phyloP scores from a whole-genome alignment of 2,329 filamentous ascomycete genomes.

The Xylaria multiplex region DNA sequence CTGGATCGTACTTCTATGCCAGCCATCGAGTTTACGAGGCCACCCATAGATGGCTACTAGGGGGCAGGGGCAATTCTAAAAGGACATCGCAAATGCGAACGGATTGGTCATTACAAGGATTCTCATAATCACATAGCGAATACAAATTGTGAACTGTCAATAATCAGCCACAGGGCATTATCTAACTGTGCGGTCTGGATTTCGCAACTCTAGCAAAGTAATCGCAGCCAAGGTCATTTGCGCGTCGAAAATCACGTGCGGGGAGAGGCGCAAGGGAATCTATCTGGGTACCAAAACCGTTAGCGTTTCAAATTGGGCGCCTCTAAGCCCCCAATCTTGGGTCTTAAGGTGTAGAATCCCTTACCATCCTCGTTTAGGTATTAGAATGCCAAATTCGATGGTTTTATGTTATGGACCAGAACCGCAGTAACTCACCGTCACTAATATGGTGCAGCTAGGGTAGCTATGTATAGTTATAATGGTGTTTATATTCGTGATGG shows the following conservation, averaged over 20 bases:
- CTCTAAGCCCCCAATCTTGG: no score
- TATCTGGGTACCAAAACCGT: neutral
- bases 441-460: no score
- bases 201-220: neutral
- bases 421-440: no score
- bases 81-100: neutral
- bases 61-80: neutral
- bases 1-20: neutral
- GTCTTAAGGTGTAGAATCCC: no score
- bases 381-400: no score
- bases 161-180: neutral
- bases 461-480: no score
- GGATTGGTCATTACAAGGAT: neutral
- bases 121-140: neutral
- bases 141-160: neutral
- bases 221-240: neutral
- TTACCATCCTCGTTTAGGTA: no score
- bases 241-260: neutral
- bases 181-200: neutral
- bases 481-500: no score
- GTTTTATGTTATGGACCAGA: no score
- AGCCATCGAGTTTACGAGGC: neutral
- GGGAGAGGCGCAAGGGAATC: neutral
- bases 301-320: no score
- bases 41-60: neutral